These are phyloP conservation scores for Purpureocillium takamizusanense DNA, from an alignment of 2,329 filamentous ascomycete species.

Conservation along the genomic window DNA sequence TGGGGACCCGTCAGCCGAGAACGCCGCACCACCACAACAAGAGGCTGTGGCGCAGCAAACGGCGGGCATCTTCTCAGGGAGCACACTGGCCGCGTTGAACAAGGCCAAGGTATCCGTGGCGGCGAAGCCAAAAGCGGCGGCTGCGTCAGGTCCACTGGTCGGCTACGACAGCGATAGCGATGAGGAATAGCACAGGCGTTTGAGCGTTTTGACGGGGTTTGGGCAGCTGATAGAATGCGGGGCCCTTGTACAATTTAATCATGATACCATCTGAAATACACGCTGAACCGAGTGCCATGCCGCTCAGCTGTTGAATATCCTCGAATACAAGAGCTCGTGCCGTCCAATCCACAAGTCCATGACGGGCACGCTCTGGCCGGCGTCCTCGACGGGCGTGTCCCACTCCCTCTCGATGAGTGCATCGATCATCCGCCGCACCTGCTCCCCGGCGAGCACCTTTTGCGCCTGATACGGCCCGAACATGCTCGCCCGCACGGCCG, in stretches of 20 bases:
- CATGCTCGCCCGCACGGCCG: conserved; percentile 67
- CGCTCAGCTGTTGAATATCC: conserved; percentile 72
- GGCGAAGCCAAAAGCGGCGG: conserved; percentile 42
- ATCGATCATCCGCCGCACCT: conserved; percentile 48
- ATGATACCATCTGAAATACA: conserved; percentile 18
- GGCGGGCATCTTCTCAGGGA: conserved; percentile 69
- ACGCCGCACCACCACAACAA: conserved; percentile 11
- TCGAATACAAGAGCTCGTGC: conserved; percentile 74
- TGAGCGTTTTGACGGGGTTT: too few relatives aligned
- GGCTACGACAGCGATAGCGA: conserved; percentile 89
- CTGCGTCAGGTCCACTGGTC: conserved; percentile 63
- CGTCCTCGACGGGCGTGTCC: conserved; percentile 50
- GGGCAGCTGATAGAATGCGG: conserved; percentile 11
- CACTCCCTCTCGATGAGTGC: conserved; percentile 52
- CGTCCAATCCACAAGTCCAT: conserved; percentile 79
- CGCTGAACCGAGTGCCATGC: conserved; percentile 3
- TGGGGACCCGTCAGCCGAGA: conserved; percentile 36
- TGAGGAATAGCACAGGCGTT: conserved; percentile 32
- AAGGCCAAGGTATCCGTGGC: conserved; percentile 44
- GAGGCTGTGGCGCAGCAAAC: conserved; percentile 27
- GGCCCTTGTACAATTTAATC: conserved; percentile 13
- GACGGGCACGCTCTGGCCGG: conserved; percentile 65
- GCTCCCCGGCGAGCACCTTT: conserved; percentile 53
- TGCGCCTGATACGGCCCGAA: conserved; percentile 78
- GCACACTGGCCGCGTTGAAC: conserved; percentile 72